Conservation (phyloP, 2,329 filamentous ascomycete genomes). For the Nemania bipapillata region DNA sequence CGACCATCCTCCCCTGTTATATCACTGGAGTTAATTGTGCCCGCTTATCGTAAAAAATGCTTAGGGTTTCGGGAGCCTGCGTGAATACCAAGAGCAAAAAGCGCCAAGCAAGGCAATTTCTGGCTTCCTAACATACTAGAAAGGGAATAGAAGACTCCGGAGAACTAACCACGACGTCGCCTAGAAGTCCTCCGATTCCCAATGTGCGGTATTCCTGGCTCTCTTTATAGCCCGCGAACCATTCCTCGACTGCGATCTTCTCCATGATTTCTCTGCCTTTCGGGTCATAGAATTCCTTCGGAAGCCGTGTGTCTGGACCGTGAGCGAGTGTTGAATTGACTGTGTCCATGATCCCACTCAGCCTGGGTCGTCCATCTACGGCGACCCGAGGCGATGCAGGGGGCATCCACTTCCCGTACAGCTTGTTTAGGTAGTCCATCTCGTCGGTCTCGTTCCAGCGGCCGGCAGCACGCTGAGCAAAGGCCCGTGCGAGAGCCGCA, state of each 20-base stretch:
- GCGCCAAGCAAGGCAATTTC: neutral
- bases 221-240: slow-evolving; percentile 88
- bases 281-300: slow-evolving; percentile 85
- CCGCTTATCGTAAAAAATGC: neutral
- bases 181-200: slow-evolving; percentile 85
- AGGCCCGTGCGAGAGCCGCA: slow-evolving; percentile 73
- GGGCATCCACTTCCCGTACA: slow-evolving; percentile 88
- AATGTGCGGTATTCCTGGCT: slow-evolving; percentile 86
- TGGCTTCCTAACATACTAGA: neutral
- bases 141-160: no score
- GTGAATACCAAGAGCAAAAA: neutral
- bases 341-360: slow-evolving; percentile 93
- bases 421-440: slow-evolving; percentile 82
- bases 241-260: slow-evolving; percentile 87
- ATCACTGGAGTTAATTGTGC: slow-evolving; percentile 48
- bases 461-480: slow-evolving; percentile 75
- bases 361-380: slow-evolving; percentile 83
- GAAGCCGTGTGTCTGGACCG: slow-evolving; percentile 79
- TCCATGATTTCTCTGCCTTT: slow-evolving; percentile 75
- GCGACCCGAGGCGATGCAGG: slow-evolving; percentile 73
- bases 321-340: slow-evolving; percentile 90
- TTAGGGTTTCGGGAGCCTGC: neutral
- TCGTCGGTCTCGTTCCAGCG: slow-evolving; percentile 81
- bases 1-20: slow-evolving; percentile 71
- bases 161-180: slow-evolving; percentile 72